Conservation (phyloP, 495 filamentous ascomycete species). For the Evansstolkia leycettana region DNA sequence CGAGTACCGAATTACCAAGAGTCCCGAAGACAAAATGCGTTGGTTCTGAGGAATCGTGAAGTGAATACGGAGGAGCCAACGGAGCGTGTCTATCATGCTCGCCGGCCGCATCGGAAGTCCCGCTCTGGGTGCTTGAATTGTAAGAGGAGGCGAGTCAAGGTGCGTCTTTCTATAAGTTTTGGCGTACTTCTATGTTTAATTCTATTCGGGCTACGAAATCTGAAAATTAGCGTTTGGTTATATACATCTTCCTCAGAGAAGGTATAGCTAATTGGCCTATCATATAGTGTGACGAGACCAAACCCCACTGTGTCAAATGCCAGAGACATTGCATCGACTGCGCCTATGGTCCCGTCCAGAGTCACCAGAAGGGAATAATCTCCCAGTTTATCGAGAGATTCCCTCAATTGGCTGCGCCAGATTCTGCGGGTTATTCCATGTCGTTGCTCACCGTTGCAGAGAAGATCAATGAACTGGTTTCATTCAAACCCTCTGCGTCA, state of each 20-base stretch:
- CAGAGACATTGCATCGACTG: constrained; percentile 27
- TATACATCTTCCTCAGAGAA: no score
- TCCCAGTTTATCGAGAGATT: constrained; percentile 7
- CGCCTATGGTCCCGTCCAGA: constrained; percentile 14
- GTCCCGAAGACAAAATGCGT: no score
- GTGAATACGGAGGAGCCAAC: background rate
- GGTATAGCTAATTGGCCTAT: background rate
- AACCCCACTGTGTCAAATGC: constrained; percentile 31
- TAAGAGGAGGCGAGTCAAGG: constrained; percentile 37
- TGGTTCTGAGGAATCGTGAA: constrained; percentile 1
- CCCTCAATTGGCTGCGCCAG: constrained; percentile 6
- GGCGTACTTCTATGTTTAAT: no score
- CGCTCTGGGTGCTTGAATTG: constrained; percentile 34
- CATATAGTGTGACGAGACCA: constrained; percentile 34
- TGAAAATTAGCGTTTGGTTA: background rate
- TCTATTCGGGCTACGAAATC: background rate
- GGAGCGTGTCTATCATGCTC: constrained; percentile 17
- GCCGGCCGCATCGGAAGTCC: constrained; percentile 30
- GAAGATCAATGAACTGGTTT: constrained; percentile 15
- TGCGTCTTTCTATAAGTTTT: constrained; percentile 8
- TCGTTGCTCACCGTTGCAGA: constrained; percentile 13
- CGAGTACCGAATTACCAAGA: constrained; percentile 10
- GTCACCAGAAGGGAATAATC: constrained; percentile 7
- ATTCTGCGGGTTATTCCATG: constrained; percentile 13
- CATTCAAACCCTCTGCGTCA: constrained; percentile 1